Evolutionary conservation across 139 green algal species (phyloP), one percentile per base, ranked within the genome.

Genomic region (Micractinium conductrix): DNA sequence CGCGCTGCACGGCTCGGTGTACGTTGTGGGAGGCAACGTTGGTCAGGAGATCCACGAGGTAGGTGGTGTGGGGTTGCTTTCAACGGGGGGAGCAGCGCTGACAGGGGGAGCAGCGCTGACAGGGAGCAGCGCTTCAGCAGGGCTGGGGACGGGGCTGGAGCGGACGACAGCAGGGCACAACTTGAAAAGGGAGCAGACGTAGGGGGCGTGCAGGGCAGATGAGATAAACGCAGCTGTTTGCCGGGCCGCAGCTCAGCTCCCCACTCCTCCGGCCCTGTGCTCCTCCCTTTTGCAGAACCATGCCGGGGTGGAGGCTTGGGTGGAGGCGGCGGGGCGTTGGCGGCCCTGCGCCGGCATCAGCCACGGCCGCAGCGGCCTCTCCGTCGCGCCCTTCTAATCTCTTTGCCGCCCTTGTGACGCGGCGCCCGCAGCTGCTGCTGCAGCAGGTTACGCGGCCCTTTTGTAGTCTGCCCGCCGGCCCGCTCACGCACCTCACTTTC

Each of bases 21-120:
- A 87, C 62, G 90, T 91, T 14, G 86, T 92, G 10, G 93, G 90
- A 10, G 93, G 93, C 35, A 91, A 88, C 62, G 80, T 67, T 38
- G 83, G 71, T 14, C 50, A 28, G 43, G 75, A 83, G 19, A 75
- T 62, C 7, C 65, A 81, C 28, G 10, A 72, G 70, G 35, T 68
- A 17, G 17, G 42, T 26, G 43, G 35, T 38, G 86, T 14, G 45
- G 30, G 53, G 16, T 1, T 43, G 73, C 2, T 44, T 22, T 42
- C 7, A 10, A 28, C 28, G 7, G 22, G 22, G 50, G 67, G 58
- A 40, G 1, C n/a, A 44, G 62, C 14, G 19, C 35, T 63, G 28
- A 7, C 19, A 40, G 30, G 19, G 28, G 30, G 26, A 1, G 21
- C 48, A 1, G 21, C 48, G 62, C 30, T 38, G 28, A 48, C 68